Evolutionary conservation across 2,329 filamentous ascomycete species (phyloP).

Genomic region (Trichoderma asperellum): DNA sequence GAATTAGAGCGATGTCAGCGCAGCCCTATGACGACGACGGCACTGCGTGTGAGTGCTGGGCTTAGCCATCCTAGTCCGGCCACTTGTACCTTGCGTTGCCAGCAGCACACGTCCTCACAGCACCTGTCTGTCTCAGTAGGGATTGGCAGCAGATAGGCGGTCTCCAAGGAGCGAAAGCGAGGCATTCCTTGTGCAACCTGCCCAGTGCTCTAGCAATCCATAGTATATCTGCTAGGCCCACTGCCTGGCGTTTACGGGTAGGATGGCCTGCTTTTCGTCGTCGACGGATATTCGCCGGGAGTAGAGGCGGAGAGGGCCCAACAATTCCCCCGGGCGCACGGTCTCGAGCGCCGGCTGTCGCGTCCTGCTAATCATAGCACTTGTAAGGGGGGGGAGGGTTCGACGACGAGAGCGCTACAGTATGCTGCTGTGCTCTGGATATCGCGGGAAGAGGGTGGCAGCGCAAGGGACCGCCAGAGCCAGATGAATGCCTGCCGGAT

Average conservation of each 20-base stretch:
- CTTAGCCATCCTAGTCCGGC: conserved; percentile 11
- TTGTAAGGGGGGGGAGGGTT: neutral
- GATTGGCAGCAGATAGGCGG: neutral
- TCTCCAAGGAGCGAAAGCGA: neutral
- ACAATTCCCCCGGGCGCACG: conserved; percentile 24
- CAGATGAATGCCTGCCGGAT: conserved; percentile 26
- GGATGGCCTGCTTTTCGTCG: neutral
- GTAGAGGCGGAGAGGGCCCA: conserved; percentile 26
- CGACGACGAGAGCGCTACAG: neutral
- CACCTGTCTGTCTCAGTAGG: neutral
- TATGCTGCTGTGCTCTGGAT: neutral
- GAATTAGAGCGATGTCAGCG: conserved; percentile 27
- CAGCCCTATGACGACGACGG: conserved; percentile 38
- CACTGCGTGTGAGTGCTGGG: conserved; percentile 24
- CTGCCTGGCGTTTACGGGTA: neutral
- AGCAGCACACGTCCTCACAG: neutral
- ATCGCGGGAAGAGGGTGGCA: conserved; percentile 7
- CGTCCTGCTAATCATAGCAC: conserved; percentile 16
- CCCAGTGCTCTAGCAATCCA: neutral
- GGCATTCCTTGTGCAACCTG: neutral
- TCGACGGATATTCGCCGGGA: conserved; percentile 8
- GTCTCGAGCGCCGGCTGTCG: conserved; percentile 24
- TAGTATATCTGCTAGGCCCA: neutral
- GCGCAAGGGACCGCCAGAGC: conserved; percentile 6
- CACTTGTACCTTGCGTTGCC: conserved; percentile 20